Percentiles rank a stretch among this genome's conserved stretches.
These are phyloP conservation scores for Camellia japonica DNA, from an alignment of 148 eudicot genomes.

Conservation along the genomic window DNA sequence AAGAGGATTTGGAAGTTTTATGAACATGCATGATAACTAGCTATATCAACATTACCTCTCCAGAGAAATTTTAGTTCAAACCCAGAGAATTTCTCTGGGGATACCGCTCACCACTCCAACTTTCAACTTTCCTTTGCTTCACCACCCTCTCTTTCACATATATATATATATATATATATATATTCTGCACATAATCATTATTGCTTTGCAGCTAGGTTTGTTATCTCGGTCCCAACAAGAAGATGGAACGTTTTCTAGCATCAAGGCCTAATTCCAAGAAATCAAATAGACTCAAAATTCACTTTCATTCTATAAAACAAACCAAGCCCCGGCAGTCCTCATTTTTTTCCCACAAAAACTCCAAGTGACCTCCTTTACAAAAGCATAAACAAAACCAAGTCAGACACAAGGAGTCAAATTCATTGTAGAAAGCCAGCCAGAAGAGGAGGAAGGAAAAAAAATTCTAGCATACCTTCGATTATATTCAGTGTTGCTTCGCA, in stretches of 20 bases:
- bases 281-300: not conserved
- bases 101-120: too few relatives aligned
- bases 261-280: not conserved
- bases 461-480: constrained; percentile 36
- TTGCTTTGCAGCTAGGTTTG: not conserved
- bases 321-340: not conserved
- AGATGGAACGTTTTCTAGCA: not conserved
- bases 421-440: not conserved
- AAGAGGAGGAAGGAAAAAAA: not conserved
- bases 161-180: too few relatives aligned
- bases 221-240: not conserved
- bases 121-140: too few relatives aligned
- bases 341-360: not conserved
- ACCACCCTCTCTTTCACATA: too few relatives aligned
- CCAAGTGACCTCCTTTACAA: not conserved
- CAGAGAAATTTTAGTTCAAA: too few relatives aligned
- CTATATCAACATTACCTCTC: too few relatives aligned
- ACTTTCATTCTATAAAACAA: not conserved
- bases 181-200: not conserved
- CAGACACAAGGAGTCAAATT: not conserved
- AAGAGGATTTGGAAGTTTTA: too few relatives aligned
- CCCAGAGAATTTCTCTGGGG: too few relatives aligned
- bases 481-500: constrained; percentile 38
- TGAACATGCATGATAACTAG: too few relatives aligned
- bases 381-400: not conserved